A percentile compares a stretch with the other conserved stretches of the same genome.
These are phyloP conservation scores for Stephania yunnanensis DNA, from an alignment of 164 flowering plant species.

Conservation along the genomic window DNA sequence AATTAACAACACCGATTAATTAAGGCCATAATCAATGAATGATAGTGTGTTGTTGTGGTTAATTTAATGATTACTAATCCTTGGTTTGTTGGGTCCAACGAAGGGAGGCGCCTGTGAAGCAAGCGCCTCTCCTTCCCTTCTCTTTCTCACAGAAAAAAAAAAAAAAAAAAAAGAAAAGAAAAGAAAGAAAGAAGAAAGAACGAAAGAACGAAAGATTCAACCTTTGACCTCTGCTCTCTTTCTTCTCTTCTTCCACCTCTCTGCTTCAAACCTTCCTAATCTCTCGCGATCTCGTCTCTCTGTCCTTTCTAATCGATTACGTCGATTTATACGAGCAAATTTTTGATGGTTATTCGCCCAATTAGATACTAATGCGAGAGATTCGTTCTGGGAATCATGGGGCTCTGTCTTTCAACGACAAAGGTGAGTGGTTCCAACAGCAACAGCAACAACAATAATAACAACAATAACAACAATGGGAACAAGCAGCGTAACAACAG, in stretches of 20 bases:
- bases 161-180: too few relatives aligned
- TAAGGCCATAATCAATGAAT: too few relatives aligned
- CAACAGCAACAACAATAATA: conserved; percentile 41
- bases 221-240: conserved; percentile 24
- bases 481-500: conserved; percentile 10
- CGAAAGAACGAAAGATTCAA: neutral
- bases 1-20: neutral
- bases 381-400: conserved; percentile 40
- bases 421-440: conserved; percentile 69
- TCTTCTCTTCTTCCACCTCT: conserved; percentile 17
- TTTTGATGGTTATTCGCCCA: neutral
- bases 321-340: neutral
- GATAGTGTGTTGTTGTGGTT: too few relatives aligned
- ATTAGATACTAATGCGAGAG: neutral
- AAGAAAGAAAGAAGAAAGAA: too few relatives aligned
- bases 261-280: conserved; percentile 10
- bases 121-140: conserved; percentile 4
- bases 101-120: conserved; percentile 1
- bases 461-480: conserved; percentile 4
- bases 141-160: neutral
- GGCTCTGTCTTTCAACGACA: conserved; percentile 65
- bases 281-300: neutral
- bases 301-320: neutral
- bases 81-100: neutral
- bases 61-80: too few relatives aligned